phyloP scores from a whole-genome alignment of 495 filamentous ascomycete genomes.

The Delitschia confertaspora region DNA sequence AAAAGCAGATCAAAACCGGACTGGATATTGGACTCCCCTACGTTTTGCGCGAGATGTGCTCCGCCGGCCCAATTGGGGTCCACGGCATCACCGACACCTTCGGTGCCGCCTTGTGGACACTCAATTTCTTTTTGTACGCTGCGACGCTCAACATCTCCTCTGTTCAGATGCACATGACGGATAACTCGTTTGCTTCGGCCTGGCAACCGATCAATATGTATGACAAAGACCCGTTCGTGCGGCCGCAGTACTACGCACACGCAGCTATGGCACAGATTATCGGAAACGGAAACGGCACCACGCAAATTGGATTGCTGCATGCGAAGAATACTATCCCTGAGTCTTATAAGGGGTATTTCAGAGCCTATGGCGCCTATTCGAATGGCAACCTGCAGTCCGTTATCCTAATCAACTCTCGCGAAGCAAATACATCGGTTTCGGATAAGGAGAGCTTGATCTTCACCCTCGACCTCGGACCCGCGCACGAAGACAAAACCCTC shows the following conservation, averaged over 20 bases:
- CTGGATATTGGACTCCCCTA: slow-evolving; percentile 30
- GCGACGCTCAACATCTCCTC: slow-evolving; percentile 32
- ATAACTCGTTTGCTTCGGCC: slow-evolving; percentile 32
- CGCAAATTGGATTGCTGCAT: slow-evolving; percentile 25
- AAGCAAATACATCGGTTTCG: slow-evolving; percentile 24
- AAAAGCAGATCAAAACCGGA: slow-evolving; percentile 27
- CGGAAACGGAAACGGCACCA: slow-evolving; percentile 30
- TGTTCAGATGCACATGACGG: slow-evolving; percentile 37
- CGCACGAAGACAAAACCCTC: slow-evolving; percentile 17
- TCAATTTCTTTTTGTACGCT: slow-evolving; percentile 27
- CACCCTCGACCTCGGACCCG: slow-evolving; percentile 22
- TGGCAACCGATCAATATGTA: slow-evolving; percentile 33
- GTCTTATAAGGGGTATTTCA: slow-evolving; percentile 26
- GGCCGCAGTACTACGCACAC: slow-evolving; percentile 35
- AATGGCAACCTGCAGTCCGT: slow-evolving; percentile 26
- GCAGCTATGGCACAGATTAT: slow-evolving; percentile 35
- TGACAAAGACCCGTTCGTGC: slow-evolving; percentile 28
- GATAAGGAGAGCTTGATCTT: slow-evolving; percentile 22
- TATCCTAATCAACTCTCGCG: slow-evolving; percentile 32
- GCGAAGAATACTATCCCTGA: slow-evolving; percentile 5
- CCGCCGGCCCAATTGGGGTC: slow-evolving; percentile 31
- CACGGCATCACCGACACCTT: slow-evolving; percentile 25
- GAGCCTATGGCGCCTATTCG: slow-evolving; percentile 31
- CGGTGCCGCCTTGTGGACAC: slow-evolving; percentile 25
- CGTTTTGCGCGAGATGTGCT: slow-evolving; percentile 32